These are phyloP conservation scores for Talaromyces sp. DNA, from an alignment of 2,329 filamentous ascomycete species.

Conservation along the genomic window DNA sequence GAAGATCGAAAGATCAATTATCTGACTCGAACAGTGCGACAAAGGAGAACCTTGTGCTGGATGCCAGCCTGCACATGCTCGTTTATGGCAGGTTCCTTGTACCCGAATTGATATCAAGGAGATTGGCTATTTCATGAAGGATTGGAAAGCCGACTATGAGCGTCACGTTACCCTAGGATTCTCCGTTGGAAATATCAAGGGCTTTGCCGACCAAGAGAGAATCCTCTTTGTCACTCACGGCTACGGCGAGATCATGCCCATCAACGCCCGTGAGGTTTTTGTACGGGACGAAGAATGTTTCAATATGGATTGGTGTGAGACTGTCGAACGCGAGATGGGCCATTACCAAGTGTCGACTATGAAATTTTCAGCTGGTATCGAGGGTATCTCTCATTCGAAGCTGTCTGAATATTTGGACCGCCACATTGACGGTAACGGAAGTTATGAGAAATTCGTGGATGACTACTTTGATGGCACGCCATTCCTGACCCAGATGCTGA, in stretches of 20 bases:
- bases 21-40: constrained; percentile 59
- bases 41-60: constrained; percentile 95
- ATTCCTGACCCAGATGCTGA: constrained; percentile 92
- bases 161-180: constrained; percentile 82
- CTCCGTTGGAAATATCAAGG: constrained; percentile 93
- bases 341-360: constrained; percentile 85
- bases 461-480: constrained; percentile 94
- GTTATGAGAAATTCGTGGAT: constrained; percentile 90
- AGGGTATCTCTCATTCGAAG: constrained; percentile 76
- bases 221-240: constrained; percentile 93
- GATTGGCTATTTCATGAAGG: constrained; percentile 97
- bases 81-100: constrained; percentile 95
- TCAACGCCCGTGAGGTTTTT: constrained; percentile 90
- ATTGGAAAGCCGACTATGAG: constrained; percentile 97
- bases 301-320: constrained; percentile 89
- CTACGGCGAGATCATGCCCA: constrained; percentile 87
- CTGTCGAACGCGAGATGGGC: constrained; percentile 68
- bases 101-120: constrained; percentile 99
- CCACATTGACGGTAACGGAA: constrained; percentile 84
- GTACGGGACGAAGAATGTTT: constrained; percentile 92
- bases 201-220: constrained; percentile 61
- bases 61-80: constrained; percentile 91
- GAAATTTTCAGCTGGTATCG: constrained; percentile 81
- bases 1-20: neutral
- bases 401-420: constrained; percentile 91